Conservation (phyloP, 805 yeast species). For the Metschnikowia drakensbergensis region DNA sequence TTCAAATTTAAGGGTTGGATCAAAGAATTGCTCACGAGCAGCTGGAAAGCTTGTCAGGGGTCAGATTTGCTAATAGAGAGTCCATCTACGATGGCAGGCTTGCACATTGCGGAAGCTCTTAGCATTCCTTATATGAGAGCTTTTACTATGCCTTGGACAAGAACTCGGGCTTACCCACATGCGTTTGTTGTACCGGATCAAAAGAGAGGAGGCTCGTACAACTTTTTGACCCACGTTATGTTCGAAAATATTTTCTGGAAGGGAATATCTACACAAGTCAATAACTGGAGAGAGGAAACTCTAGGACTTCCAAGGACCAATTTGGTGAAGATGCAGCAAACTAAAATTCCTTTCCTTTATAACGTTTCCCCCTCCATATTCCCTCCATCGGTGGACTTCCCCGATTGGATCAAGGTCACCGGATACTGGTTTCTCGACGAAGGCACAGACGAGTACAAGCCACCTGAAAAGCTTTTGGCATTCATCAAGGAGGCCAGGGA, state of each 20-base stretch:
- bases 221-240: constrained; percentile 86
- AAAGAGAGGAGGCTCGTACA: constrained; percentile 88
- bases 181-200: constrained; percentile 94
- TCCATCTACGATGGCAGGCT: constrained; percentile 95
- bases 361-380: constrained; percentile 84
- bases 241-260: constrained; percentile 93
- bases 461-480: constrained; percentile 52
- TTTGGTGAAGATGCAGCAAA: constrained; percentile 66
- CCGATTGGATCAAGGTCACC: constrained; percentile 93
- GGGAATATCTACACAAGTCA: constrained; percentile 83
- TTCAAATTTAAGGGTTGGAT: constrained; percentile 81
- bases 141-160: constrained; percentile 98
- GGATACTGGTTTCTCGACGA: constrained; percentile 95
- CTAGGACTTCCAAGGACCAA: constrained; percentile 66
- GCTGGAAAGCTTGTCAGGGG: constrained; percentile 86
- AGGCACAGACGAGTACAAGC: constrained; percentile 46
- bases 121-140: constrained; percentile 90
- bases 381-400: constrained; percentile 90
- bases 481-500: constrained; percentile 62
- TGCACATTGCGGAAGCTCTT: constrained; percentile 91
- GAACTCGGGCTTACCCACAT: constrained; percentile 94
- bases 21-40: constrained; percentile 57
- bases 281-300: constrained; percentile 75
- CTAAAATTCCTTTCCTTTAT: constrained; percentile 81
- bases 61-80: constrained; percentile 85